Conservation (phyloP, 768 basidiomycete genomes). For the Dictyophora rubrovolvata region DNA sequence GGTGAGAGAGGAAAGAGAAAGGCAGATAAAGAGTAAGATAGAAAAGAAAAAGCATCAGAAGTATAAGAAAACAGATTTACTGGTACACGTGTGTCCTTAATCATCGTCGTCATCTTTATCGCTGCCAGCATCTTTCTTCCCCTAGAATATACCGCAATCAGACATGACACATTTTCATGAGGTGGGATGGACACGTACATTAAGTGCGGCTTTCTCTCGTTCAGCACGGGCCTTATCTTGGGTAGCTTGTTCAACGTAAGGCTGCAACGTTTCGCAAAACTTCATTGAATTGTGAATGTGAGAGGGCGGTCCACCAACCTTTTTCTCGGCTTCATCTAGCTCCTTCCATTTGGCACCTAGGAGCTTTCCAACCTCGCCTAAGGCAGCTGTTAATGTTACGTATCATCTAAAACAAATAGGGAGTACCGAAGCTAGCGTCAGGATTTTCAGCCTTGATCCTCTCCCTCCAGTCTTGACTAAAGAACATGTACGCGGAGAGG, state of each 20-base stretch:
- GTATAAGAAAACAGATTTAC: not conserved
- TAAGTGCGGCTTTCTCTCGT: slow-evolving; percentile 52
- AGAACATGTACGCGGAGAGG: slow-evolving; percentile 98
- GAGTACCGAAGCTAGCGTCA: slow-evolving; percentile 77
- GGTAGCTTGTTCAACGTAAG: slow-evolving; percentile 79
- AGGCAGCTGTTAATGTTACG: slow-evolving; percentile 3
- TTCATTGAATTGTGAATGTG: not conserved
- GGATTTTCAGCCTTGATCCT: slow-evolving; percentile 95
- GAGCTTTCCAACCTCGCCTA: slow-evolving; percentile 89
- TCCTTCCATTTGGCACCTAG: slow-evolving; percentile 98
- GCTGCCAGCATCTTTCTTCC: slow-evolving; percentile 26
- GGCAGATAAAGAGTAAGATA: not conserved
- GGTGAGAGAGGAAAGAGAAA: not conserved
- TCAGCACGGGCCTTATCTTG: slow-evolving; percentile 84
- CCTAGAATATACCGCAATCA: slow-evolving; percentile 14
- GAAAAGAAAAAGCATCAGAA: not conserved
- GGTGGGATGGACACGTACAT: slow-evolving; percentile 23
- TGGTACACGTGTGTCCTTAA: slow-evolving; percentile 13
- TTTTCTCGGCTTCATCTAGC: slow-evolving; percentile 83
- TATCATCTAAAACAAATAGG: slow-evolving; percentile 10
- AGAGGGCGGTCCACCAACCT: slow-evolving; percentile 36
- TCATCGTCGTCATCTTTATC: slow-evolving; percentile 40
- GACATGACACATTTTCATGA: not conserved
- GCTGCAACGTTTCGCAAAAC: slow-evolving; percentile 37
- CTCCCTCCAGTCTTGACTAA: slow-evolving; percentile 92